Percentiles rank a stretch among this genome's conserved stretches.
Evolutionary conservation across 176 grass and related monocot species (phyloP).

Genomic region (Triticum dicoccoides): DNA sequence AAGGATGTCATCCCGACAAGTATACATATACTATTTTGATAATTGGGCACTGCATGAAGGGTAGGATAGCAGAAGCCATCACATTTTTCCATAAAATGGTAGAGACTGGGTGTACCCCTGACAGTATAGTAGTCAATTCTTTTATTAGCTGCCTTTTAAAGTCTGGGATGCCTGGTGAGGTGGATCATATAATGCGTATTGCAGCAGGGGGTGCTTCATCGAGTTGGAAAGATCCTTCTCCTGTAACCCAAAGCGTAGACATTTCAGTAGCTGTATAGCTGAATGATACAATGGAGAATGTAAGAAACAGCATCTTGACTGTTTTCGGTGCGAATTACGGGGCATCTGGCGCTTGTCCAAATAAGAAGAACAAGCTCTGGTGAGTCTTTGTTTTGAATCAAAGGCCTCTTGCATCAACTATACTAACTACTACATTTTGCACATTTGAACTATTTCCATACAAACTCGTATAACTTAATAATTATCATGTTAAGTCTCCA

Average conservation of each 20-base stretch:
- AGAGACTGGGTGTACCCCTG: conserved; percentile 66
- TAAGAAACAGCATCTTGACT: not conserved
- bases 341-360: conserved; percentile 7
- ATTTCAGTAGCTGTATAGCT: conserved; percentile 74
- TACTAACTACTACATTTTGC: not conserved
- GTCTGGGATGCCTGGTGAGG: conserved; percentile 82
- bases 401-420: not conserved
- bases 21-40: conserved; percentile 96
- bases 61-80: conserved; percentile 74
- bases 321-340: not conserved
- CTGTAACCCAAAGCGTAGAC: conserved; percentile 40
- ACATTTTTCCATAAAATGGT: conserved; percentile 72
- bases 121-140: conserved; percentile 63
- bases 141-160: conserved; percentile 85
- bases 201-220: conserved; percentile 41
- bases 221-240: conserved; percentile 47
- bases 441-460: conserved; percentile 19
- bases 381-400: conserved; percentile 6
- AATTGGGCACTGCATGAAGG: conserved; percentile 92
- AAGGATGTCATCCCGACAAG: conserved; percentile 73
- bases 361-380: conserved; percentile 29
- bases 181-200: conserved; percentile 59
- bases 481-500: not conserved
- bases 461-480: not conserved
- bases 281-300: conserved; percentile 16